Conservation (phyloP, 108 stramenopile genomes). For the Cyclotella choctawhatcheeana region DNA sequence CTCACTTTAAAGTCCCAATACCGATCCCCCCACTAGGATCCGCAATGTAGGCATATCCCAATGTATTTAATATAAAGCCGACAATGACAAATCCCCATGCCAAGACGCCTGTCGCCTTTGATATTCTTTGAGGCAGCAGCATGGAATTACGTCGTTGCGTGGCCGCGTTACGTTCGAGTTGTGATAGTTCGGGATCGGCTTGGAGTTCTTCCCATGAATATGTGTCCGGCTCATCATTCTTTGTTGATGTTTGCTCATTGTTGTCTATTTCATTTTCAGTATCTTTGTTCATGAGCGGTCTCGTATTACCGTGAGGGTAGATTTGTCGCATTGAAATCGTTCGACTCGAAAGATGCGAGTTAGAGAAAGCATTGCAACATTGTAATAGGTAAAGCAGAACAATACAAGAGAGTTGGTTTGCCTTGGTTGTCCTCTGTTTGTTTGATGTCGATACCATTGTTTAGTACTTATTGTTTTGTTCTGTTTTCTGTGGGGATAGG, state of each 20-base stretch:
- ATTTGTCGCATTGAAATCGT: too few species aligned
- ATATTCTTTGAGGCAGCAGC: conserved; percentile 43
- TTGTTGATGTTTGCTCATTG: background rate
- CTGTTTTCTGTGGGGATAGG: too few species aligned
- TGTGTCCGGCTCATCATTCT: background rate
- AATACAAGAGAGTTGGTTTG: too few species aligned
- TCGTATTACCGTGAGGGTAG: too few species aligned
- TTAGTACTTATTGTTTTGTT: too few species aligned
- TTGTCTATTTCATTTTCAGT: background rate
- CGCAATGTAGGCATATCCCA: conserved; percentile 39
- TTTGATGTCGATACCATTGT: too few species aligned
- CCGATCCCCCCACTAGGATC: conserved; percentile 46
- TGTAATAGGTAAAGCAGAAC: too few species aligned
- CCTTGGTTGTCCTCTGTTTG: background rate
- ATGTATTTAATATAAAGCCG: conserved; percentile 37
- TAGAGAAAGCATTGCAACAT: background rate
- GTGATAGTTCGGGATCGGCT: conserved; percentile 37
- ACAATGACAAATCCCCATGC: conserved; percentile 43
- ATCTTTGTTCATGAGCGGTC: background rate
- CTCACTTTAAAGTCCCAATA: conserved; percentile 44
- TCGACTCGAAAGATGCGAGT: too few species aligned
- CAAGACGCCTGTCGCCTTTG: conserved; percentile 19
- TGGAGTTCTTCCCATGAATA: conserved; percentile 43
- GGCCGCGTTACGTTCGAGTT: conserved; percentile 28
- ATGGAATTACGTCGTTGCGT: conserved; percentile 34